These are phyloP conservation scores for Nitzschia sp. DNA, from an alignment of 108 stramenopile species.

Conservation along the genomic window DNA sequence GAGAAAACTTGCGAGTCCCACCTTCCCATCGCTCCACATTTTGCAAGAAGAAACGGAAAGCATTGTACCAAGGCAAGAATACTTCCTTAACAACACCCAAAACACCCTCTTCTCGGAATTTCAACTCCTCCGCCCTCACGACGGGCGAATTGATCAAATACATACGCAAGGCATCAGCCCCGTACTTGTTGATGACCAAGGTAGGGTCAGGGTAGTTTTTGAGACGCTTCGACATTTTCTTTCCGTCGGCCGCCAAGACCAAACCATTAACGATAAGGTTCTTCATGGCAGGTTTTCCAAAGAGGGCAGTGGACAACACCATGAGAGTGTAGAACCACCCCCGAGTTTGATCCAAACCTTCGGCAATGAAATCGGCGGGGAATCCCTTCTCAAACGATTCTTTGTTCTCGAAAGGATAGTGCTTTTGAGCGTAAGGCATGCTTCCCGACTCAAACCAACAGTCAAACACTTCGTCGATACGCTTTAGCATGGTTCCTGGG, in stretches of 20 bases:
- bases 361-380: constrained; percentile 99
- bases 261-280: constrained; percentile 99
- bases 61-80: constrained; percentile 97
- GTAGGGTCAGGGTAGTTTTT: constrained; percentile 99
- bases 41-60: constrained; percentile 97
- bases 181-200: constrained; percentile 91
- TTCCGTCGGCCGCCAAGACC: constrained; percentile 96
- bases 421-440: constrained; percentile 99
- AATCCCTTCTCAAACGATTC: constrained; percentile 95
- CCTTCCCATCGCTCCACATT: constrained; percentile 85
- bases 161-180: constrained; percentile 98
- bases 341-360: constrained; percentile 99
- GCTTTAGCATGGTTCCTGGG: constrained; percentile 78
- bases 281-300: constrained; percentile 97
- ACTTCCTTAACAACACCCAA: constrained; percentile 96
- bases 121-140: constrained; percentile 96
- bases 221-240: constrained; percentile 99
- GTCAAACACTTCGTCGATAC: constrained; percentile 99
- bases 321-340: constrained; percentile 99
- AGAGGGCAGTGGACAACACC: constrained; percentile 98
- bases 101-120: constrained; percentile 97
- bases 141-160: constrained; percentile 99
- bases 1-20: constrained; percentile 71
- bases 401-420: constrained; percentile 99
- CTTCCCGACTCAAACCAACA: constrained; percentile 99